Base-by-base conservation (phyloP, 2,329 filamentous ascomycete genomes). In the Colletotrichum paranaense region DNA sequence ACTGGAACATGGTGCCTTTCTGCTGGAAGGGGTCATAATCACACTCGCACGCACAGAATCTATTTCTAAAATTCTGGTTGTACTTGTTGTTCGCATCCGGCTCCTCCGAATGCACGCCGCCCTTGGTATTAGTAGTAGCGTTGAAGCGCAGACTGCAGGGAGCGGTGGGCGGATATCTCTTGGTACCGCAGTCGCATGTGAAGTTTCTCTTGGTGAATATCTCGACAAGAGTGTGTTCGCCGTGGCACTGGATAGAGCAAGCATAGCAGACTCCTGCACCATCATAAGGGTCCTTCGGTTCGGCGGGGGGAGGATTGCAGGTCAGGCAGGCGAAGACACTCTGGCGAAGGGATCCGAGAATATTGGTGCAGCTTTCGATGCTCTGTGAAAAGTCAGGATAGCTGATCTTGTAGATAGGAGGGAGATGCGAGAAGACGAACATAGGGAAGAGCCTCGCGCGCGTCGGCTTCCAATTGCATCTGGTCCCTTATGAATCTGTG, bases 1-100 rank as follows among this genome's bases (percentile, higher is more conserved):
- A 99, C 82, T 99, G 97, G 78, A 97, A 99, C 97, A 99, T 99
- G 52, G 95, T 98, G 0, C 96, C 96, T 78, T 96, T 97, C 81
- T 99, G 95, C 80, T 94, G 88, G 60, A 96, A 90, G 0, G 96
- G 91, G 80, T 98, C 93, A 80, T 99, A 99, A 73, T 95, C 91
- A 78, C 95, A 93, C 35, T 90, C 90, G 79, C 97, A 99, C 2
- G 93, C 94, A 81, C 97, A 99, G 84, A 99, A 99, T 57, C 88
- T 90, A 79, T 98, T 98, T 77, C 91, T 89, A 79, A 97, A 99
- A 85, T 99, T 99, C 74, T 98, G 94, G 79, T 98, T 98, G 86
- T 99, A 99, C 78, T 90, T 92, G 85, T 99, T 98, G 76, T 88
- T 91, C 53, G 86, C 85, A 19, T 91, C 88, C 6, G 95, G 90